Evolutionary conservation across 176 grass and related monocot genomes (phyloP), one percentile per base, ranked within the genome.

Genomic region (Rhynchospora pubera): DNA sequence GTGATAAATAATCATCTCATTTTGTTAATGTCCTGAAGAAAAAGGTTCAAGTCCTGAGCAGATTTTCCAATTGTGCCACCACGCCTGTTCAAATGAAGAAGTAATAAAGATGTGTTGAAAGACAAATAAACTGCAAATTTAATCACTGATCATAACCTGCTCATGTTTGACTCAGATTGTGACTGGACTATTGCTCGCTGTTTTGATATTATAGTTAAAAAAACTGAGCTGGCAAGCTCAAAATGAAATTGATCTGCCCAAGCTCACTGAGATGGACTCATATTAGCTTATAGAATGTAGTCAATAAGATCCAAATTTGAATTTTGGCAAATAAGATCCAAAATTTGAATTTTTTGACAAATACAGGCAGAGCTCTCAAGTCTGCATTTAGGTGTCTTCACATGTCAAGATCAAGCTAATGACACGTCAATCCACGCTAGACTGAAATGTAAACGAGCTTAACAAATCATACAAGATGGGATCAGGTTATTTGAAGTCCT

Each of bases 41-140:
- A 65, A 57, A 89, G 79, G 80, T 58, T 68, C 48, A 91, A 79
- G 84, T 93, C 82, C 76, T 84, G 76, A 45, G 86, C 90, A 11
- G 26, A 93, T 84, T 84, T 87, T 72, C 88, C 90, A 82, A 91
- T 76, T 75, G 90, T 68, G 26, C 85, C 93, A 66, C 52, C 79
- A 5, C 76, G 69, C 30, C 91, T 97, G 81, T 75, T 59, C 77
- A 66, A 19, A 80, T 81, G 52, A 30, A 84, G 65, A 81, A 26
- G 62, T 12, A 28, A 61, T 60, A 74, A 65, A 47, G 47, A 68
- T 58, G 71, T 2, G 32, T 9, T 10, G 21, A 74, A 74, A 74
- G 69, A 73, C 45, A 73, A 73, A 10, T 73, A 50, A 51, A 69
- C 66, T 55, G 72, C 23, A 30, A 53, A 13, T 15, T 55, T 48